Conservation (phyloP, 1,284 basidiomycete species). For the Trametes versicolor region DNA sequence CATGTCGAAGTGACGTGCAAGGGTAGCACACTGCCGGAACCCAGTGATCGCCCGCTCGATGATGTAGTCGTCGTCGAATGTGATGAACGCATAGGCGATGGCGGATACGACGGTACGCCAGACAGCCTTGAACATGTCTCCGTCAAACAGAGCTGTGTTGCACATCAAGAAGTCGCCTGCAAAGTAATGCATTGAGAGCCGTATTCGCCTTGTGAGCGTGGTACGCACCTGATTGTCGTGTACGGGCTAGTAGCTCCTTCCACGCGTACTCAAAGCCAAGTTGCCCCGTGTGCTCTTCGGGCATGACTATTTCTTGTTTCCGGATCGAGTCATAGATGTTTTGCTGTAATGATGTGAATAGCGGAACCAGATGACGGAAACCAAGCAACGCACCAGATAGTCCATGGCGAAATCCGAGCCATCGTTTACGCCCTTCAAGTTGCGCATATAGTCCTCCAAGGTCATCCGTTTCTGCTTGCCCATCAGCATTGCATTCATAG, state of each 20-base stretch:
- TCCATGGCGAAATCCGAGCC: conserved; percentile 86
- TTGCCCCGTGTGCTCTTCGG: conserved; percentile 97
- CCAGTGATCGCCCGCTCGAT: conserved; percentile 95
- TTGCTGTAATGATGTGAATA: conserved; percentile 57
- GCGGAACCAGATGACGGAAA: not conserved
- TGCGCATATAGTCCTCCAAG: conserved; percentile 93
- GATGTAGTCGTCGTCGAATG: conserved; percentile 96
- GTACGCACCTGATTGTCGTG: conserved; percentile 77
- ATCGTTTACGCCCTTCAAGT: conserved; percentile 94
- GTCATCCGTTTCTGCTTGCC: conserved; percentile 89
- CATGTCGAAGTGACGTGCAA: conserved; percentile 89
- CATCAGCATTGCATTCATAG: conserved; percentile 22
- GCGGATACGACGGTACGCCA: conserved; percentile 95
- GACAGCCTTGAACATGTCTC: conserved; percentile 90
- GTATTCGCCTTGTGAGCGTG: not conserved
- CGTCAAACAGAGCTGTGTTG: conserved; percentile 86
- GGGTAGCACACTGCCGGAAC: conserved; percentile 94
- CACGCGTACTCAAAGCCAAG: conserved; percentile 99
- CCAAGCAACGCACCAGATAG: conserved; percentile 71
- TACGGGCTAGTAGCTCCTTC: conserved; percentile 92
- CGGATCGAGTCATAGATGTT: conserved; percentile 95
- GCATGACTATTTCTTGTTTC: conserved; percentile 96
- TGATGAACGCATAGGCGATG: conserved; percentile 93
- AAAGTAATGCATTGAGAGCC: conserved; percentile 11
- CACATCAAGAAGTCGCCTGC: conserved; percentile 82